Percentiles rank a stretch among this genome's conserved stretches.
Evolutionary conservation across 805 yeast species (phyloP).

Genomic region (Yarrowia sp.): DNA sequence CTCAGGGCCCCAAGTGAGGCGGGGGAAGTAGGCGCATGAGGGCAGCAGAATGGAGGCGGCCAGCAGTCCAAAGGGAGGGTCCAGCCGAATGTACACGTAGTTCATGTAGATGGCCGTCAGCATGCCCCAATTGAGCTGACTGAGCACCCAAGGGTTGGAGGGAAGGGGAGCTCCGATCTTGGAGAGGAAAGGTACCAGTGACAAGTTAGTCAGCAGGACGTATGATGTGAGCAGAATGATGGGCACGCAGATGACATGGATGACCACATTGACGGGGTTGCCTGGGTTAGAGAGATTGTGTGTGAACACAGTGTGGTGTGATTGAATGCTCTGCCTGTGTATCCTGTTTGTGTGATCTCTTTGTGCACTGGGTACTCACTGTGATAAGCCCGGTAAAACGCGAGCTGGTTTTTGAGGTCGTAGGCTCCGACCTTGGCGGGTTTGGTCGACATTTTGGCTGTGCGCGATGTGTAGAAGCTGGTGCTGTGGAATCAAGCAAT

Average conservation of each 20-base stretch:
- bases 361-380: slow-evolving; percentile 46
- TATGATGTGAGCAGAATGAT: slow-evolving; percentile 66
- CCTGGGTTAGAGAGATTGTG: slow-evolving; percentile 45
- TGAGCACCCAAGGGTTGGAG: slow-evolving; percentile 40
- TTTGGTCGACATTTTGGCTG: slow-evolving; percentile 21
- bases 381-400: slow-evolving; percentile 60
- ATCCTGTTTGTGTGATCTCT: neutral
- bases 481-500: slow-evolving; percentile 2
- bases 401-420: slow-evolving; percentile 59
- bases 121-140: slow-evolving; percentile 57
- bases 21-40: slow-evolving; percentile 46
- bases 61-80: slow-evolving; percentile 58
- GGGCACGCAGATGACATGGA: slow-evolving; percentile 85
- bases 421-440: slow-evolving; percentile 45
- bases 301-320: too few species aligned
- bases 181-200: slow-evolving; percentile 44
- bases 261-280: slow-evolving; percentile 66
- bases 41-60: slow-evolving; percentile 54
- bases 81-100: slow-evolving; percentile 65
- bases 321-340: slow-evolving; percentile 22
- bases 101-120: slow-evolving; percentile 58
- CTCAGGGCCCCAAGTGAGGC: slow-evolving; percentile 48
- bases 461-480: neutral
- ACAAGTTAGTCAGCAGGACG: slow-evolving; percentile 51
- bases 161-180: slow-evolving; percentile 30